These are phyloP conservation scores for Geotrichum ghanense DNA, from an alignment of 805 yeast genomes.

Conservation along the genomic window DNA sequence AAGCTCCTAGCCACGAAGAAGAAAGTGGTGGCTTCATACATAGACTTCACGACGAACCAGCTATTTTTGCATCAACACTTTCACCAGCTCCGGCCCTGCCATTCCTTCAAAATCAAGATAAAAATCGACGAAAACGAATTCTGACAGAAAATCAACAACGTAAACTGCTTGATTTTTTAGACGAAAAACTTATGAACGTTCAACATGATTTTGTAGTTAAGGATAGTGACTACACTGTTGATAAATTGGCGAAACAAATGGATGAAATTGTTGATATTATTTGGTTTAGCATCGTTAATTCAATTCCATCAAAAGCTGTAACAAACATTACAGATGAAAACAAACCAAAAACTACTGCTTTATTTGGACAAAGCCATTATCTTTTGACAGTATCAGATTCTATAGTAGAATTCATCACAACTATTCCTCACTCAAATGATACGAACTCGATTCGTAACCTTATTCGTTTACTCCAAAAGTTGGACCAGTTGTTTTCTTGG, in stretches of 20 bases:
- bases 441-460: conserved; percentile 26
- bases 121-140: neutral
- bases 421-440: conserved; percentile 19
- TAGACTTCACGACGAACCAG: neutral
- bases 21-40: neutral
- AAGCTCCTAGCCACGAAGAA: neutral
- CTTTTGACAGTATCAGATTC: conserved; percentile 56
- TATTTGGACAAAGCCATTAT: conserved; percentile 53
- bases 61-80: neutral
- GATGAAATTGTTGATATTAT: conserved; percentile 40
- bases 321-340: conserved; percentile 45
- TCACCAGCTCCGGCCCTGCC: neutral
- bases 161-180: conserved; percentile 15
- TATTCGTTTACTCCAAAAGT: conserved; percentile 24
- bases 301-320: neutral
- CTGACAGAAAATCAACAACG: conserved; percentile 12
- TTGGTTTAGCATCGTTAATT: conserved; percentile 14
- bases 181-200: conserved; percentile 14
- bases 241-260: conserved; percentile 29
- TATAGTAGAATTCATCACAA: conserved; percentile 46
- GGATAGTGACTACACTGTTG: conserved; percentile 12
- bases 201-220: conserved; percentile 18
- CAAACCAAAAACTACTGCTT: conserved; percentile 13
- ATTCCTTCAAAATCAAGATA: neutral
- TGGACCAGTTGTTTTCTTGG: conserved; percentile 32